Conservation (phyloP, 805 yeast genomes). For the Saccharomycopsis capsularis region DNA sequence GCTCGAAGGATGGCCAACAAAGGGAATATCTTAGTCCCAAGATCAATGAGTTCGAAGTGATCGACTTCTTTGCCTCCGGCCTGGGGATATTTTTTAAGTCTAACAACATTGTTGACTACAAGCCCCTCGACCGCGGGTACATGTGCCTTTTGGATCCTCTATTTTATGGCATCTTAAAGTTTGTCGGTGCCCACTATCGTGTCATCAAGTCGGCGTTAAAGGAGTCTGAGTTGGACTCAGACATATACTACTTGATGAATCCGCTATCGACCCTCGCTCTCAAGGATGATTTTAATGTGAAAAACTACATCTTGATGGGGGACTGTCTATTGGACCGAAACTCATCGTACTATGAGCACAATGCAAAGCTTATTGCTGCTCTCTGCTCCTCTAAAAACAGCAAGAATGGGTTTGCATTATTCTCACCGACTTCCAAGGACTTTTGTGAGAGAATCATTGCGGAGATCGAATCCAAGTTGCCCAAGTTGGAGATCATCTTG, state of each 20-base stretch:
- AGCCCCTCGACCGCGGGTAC: background rate
- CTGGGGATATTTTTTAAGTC: background rate
- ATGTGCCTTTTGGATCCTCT: background rate
- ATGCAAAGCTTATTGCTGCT: background rate
- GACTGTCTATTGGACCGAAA: background rate
- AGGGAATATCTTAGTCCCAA: background rate
- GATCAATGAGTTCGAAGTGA: background rate
- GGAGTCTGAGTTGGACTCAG: background rate
- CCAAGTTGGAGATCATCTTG: background rate
- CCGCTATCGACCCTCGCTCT: conserved; percentile 4
- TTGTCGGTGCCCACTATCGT: background rate
- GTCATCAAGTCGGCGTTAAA: background rate
- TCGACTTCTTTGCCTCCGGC: background rate
- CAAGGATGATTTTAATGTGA: conserved; percentile 1
- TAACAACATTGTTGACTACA: background rate
- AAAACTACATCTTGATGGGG: background rate
- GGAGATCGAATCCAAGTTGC: conserved; percentile 9
- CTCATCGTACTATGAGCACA: background rate
- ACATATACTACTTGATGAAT: conserved; percentile 9
- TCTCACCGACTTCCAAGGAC: background rate
- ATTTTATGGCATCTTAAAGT: background rate
- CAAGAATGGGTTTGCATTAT: background rate
- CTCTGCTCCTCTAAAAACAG: background rate
- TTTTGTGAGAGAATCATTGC: background rate
- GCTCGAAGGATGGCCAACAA: background rate